These are phyloP conservation scores for Talaromyces sp. DNA, from an alignment of 2,329 filamentous ascomycete species.

Conservation along the genomic window DNA sequence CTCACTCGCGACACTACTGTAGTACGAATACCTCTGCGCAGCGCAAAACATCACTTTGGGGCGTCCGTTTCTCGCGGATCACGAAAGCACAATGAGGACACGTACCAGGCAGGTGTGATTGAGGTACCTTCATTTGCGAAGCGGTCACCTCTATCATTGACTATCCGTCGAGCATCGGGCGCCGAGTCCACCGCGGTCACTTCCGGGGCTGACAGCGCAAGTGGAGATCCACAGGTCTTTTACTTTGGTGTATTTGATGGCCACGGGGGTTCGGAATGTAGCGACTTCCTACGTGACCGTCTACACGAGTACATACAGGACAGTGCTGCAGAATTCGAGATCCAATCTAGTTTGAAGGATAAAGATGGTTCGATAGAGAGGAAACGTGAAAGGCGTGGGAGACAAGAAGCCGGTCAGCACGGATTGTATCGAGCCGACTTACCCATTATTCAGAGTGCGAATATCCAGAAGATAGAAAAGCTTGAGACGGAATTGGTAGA, in stretches of 20 bases:
- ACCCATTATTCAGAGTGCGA: slow-evolving; percentile 51
- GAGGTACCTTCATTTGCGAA: slow-evolving; percentile 91
- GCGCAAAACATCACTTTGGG: slow-evolving; percentile 95
- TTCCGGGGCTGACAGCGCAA: slow-evolving; percentile 64
- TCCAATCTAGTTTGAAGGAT: slow-evolving; percentile 68
- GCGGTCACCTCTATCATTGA: slow-evolving; percentile 66
- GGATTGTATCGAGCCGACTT: slow-evolving; percentile 24
- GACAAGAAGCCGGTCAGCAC: slow-evolving; percentile 1
- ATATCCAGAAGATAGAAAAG: slow-evolving; percentile 60
- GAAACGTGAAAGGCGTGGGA: slow-evolving; percentile 19
- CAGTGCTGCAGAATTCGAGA: slow-evolving; percentile 69
- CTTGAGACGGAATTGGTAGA: slow-evolving; percentile 69
- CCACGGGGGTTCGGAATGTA: slow-evolving; percentile 86
- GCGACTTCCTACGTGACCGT: slow-evolving; percentile 77
- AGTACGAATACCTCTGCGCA: slow-evolving; percentile 87
- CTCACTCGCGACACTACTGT: slow-evolving; percentile 75
- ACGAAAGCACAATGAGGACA: slow-evolving; percentile 86
- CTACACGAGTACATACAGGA: slow-evolving; percentile 87
- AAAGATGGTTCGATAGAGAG: slow-evolving; percentile 15
- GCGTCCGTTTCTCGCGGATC: slow-evolving; percentile 74
- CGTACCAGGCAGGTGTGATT: slow-evolving; percentile 90
- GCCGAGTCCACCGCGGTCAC: slow-evolving; percentile 27
- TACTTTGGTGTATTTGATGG: slow-evolving; percentile 98
- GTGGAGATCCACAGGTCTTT: slow-evolving; percentile 91
- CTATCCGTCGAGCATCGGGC: slow-evolving; percentile 32